Evolutionary conservation across 352 stramenopile species (phyloP).

Genomic region (Discostella stelligera): DNA sequence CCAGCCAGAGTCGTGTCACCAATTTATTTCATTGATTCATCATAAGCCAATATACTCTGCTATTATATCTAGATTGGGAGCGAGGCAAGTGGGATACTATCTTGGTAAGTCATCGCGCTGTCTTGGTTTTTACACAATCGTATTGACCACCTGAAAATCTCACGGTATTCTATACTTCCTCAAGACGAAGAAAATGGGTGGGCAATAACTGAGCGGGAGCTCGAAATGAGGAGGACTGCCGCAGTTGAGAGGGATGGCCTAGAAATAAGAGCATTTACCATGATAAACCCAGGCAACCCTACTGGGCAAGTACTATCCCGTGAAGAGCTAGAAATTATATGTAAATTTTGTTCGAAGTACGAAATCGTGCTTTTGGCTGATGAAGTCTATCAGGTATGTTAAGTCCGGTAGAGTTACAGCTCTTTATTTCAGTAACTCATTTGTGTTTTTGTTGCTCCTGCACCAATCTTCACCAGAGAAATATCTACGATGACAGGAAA

Average conservation of each 20-base stretch:
- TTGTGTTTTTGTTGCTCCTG: background rate
- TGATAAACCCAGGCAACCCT: conserved; percentile 99
- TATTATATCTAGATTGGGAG: conserved; percentile 92
- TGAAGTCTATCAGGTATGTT: conserved; percentile 86
- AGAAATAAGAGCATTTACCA: conserved; percentile 89
- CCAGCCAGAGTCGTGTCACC: background rate
- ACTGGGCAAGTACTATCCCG: conserved; percentile 90
- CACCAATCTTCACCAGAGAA: conserved; percentile 88
- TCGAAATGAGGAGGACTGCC: conserved; percentile 76
- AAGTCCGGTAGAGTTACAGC: background rate
- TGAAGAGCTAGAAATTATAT: conserved; percentile 92
- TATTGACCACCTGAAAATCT: background rate
- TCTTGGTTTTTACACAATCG: too few relatives aligned
- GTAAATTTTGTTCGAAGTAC: conserved; percentile 90
- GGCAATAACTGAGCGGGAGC: conserved; percentile 86
- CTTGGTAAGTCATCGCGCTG: conserved; percentile 84
- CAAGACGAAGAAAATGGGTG: conserved; percentile 90
- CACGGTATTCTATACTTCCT: background rate
- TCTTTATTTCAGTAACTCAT: background rate
- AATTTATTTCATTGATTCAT: background rate
- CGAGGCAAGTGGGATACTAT: conserved; percentile 91
- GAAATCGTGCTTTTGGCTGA: conserved; percentile 96
- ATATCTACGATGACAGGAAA: conserved; percentile 92
- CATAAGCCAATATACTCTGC: conserved; percentile 93
- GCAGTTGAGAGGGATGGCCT: conserved; percentile 86